Conservation (phyloP, 1,284 basidiomycete species). For the Meripilus lineatus region DNA sequence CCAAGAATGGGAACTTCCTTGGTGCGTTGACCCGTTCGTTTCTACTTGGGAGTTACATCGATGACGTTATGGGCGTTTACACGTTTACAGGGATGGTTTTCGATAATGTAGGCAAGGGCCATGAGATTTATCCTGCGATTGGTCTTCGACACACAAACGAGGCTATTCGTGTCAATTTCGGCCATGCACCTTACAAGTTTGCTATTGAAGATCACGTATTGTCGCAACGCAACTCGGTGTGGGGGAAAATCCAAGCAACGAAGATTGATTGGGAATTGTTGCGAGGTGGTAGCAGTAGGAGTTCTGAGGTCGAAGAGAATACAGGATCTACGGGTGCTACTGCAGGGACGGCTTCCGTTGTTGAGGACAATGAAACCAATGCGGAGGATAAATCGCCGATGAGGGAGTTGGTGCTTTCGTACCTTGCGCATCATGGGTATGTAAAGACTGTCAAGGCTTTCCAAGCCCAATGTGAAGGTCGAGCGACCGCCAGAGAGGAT, state of each 20-base stretch:
- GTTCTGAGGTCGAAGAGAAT: not conserved
- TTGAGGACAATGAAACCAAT: conserved; percentile 3
- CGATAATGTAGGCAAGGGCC: conserved; percentile 57
- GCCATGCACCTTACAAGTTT: conserved; percentile 78
- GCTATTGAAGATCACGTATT: conserved; percentile 83
- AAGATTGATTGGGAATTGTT: conserved; percentile 29
- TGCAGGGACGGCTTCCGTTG: conserved; percentile 7
- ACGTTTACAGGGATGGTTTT: conserved; percentile 56
- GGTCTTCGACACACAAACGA: conserved; percentile 79
- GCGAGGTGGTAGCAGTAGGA: conserved; percentile 11
- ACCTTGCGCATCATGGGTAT: conserved; percentile 79
- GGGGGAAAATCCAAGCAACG: conserved; percentile 58
- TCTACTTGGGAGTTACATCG: conserved; percentile 3
- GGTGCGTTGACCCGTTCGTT: conserved; percentile 40
- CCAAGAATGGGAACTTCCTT: conserved; percentile 79
- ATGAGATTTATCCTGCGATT: conserved; percentile 77
- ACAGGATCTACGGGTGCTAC: not conserved
- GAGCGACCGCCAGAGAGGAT: conserved; percentile 33
- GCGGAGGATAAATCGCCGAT: conserved; percentile 35
- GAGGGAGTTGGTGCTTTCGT: conserved; percentile 71
- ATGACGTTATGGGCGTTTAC: not conserved
- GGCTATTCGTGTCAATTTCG: conserved; percentile 79
- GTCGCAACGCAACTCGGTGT: conserved; percentile 55
- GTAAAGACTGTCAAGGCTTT: conserved; percentile 64
- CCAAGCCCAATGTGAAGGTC: conserved; percentile 31